Conservation (phyloP, 1,284 basidiomycete genomes). For the Pterulicium gracile region DNA sequence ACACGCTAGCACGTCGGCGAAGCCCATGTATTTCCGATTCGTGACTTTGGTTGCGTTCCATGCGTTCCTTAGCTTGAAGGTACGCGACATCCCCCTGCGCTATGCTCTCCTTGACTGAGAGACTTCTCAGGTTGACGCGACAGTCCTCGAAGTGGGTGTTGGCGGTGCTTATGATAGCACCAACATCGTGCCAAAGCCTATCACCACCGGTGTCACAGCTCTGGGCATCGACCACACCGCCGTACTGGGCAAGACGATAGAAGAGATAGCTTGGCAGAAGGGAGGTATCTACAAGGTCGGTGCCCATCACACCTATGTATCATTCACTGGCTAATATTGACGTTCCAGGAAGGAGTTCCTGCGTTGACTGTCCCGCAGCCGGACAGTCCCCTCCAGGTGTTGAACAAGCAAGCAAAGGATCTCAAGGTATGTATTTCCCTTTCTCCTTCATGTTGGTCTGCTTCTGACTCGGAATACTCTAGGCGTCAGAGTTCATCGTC, state of each 20-base stretch:
- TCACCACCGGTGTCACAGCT: constrained; percentile 84
- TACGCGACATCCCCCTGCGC: constrained; percentile 15
- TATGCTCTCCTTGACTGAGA: constrained; percentile 26
- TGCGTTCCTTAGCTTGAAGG: constrained; percentile 71
- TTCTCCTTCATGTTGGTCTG: background rate
- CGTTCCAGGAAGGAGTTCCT: constrained; percentile 59
- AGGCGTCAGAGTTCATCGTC: constrained; percentile 62
- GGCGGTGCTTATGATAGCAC: constrained; percentile 95
- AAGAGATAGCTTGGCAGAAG: constrained; percentile 92
- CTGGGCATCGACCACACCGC: constrained; percentile 92
- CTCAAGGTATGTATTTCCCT: constrained; percentile 34
- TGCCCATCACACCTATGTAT: background rate
- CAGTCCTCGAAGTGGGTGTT: constrained; percentile 94
- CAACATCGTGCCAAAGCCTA: constrained; percentile 86
- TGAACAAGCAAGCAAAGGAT: constrained; percentile 57
- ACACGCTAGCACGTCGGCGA: constrained; percentile 48
- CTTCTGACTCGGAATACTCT: constrained; percentile 1
- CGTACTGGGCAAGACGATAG: constrained; percentile 83
- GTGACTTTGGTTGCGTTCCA: constrained; percentile 91
- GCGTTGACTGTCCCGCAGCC: constrained; percentile 81
- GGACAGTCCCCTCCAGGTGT: constrained; percentile 52
- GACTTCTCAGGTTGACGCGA: constrained; percentile 45
- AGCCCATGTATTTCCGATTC: constrained; percentile 93
- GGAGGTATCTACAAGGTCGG: constrained; percentile 90
- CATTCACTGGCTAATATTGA: constrained; percentile 6